These are phyloP conservation scores for Fraxinus pennsylvanica DNA, from an alignment of 257 asterid species.

Conservation along the genomic window DNA sequence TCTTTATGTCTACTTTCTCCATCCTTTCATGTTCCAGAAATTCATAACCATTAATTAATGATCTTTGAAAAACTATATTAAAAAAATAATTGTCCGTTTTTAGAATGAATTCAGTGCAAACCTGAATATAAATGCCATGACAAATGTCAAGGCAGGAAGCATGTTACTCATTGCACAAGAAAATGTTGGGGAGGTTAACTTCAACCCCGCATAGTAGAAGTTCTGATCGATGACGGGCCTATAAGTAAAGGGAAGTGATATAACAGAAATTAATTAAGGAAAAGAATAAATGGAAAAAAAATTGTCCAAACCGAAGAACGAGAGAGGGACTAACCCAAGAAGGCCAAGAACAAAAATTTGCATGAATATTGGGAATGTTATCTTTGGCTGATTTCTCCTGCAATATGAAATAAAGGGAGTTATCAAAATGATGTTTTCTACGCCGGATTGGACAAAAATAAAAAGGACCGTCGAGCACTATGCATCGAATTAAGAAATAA, in stretches of 20 bases:
- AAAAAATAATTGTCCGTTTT: not conserved
- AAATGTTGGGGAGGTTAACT: constrained; percentile 77
- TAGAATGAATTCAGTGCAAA: constrained; percentile 1
- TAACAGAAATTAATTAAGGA: not conserved
- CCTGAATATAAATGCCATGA: constrained; percentile 79
- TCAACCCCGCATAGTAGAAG: constrained; percentile 79
- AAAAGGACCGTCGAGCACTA: no score
- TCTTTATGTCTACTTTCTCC: constrained; percentile 77
- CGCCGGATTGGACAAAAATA: no score
- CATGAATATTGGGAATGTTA: constrained; percentile 73
- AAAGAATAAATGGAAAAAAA: not conserved
- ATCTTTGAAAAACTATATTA: not conserved
- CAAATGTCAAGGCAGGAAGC: constrained; percentile 79
- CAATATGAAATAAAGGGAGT: not conserved
- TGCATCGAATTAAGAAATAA: no score
- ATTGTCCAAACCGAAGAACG: no score
- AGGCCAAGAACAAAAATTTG: constrained; percentile 84
- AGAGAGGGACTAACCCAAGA: constrained; percentile 57
- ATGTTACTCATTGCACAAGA: constrained; percentile 88
- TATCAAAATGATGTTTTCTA: not conserved
- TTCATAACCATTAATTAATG: not conserved
- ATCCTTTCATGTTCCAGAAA: constrained; percentile 44
- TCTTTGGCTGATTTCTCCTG: constrained; percentile 87
- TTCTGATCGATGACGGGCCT: constrained; percentile 95
- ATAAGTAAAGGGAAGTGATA: not conserved